phyloP scores from a whole-genome alignment of 2,329 filamentous ascomycete species.

The Trichoderma semiorbis region DNA sequence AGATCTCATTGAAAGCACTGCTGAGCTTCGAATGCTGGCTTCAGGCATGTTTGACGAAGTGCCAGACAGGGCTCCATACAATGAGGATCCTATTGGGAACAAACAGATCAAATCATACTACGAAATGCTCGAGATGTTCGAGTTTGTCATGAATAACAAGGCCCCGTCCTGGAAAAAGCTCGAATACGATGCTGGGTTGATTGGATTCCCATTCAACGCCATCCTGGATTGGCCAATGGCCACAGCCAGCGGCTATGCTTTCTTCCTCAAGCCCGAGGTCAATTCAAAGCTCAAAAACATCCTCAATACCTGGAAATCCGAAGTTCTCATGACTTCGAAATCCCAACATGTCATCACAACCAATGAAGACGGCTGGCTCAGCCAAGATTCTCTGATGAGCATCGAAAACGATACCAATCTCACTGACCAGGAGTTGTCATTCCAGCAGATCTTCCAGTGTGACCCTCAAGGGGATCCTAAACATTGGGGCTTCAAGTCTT shows the following conservation, averaged over 20 bases:
- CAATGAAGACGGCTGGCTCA: conserved; percentile 21
- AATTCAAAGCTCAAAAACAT: conserved; percentile 51
- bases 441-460: conserved; percentile 23
- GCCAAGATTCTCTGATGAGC: conserved; percentile 14
- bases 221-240: conserved; percentile 59
- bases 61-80: conserved; percentile 24
- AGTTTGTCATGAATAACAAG: conserved; percentile 19
- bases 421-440: conserved; percentile 8
- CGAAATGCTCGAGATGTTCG: conserved; percentile 25
- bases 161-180: conserved; percentile 23
- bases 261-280: conserved; percentile 51
- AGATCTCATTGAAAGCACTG: conserved; percentile 19
- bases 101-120: conserved; percentile 21
- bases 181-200: conserved; percentile 35
- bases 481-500: conserved; percentile 52
- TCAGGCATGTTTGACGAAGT: conserved; percentile 24
- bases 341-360: conserved; percentile 19
- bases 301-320: conserved; percentile 42
- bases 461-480: conserved; percentile 17
- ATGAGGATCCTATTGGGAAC: conserved; percentile 16
- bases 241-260: conserved; percentile 50
- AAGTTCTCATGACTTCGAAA: conserved; percentile 27
- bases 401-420: conserved; percentile 24
- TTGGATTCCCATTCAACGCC: conserved; percentile 55
- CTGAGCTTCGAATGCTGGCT: conserved; percentile 26